phyloP scores from a whole-genome alignment of 371 early-diverging fungal genomes.

The Encephalitozoon hellem region DNA sequence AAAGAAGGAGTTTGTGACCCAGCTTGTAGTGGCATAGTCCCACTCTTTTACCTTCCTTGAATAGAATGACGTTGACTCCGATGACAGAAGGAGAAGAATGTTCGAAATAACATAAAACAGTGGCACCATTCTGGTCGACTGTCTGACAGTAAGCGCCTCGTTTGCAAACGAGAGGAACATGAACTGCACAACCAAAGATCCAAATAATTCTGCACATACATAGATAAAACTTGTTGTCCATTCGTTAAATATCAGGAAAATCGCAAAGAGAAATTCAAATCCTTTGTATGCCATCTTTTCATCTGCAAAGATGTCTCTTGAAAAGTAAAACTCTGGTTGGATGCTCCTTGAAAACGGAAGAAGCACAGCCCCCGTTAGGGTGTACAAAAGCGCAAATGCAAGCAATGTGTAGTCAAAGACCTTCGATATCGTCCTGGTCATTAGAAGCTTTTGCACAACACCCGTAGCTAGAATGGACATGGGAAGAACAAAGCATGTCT shows the following conservation, averaged over 20 bases:
- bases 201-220: conserved; percentile 55
- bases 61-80: background rate
- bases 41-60: background rate
- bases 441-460: conserved; percentile 44
- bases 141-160: conserved; percentile 45
- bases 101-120: conserved; percentile 53
- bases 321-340: conserved; percentile 45
- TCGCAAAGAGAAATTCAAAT: conserved; percentile 37
- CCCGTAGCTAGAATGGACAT: conserved; percentile 38
- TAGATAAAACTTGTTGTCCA: conserved; percentile 55
- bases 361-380: conserved; percentile 37
- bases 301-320: conserved; percentile 54
- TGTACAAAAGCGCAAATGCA: conserved; percentile 49
- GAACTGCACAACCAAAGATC: conserved; percentile 51
- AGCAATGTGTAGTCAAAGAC: conserved; percentile 19
- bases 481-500: conserved; percentile 50
- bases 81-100: conserved; percentile 48
- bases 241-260: conserved; percentile 45
- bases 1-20: conserved; percentile 29
- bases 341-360: conserved; percentile 40
- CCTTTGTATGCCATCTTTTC: conserved; percentile 46
- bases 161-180: conserved; percentile 56
- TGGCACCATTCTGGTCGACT: conserved; percentile 52
- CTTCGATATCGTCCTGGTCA: conserved; percentile 16
- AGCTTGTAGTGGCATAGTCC: conserved; percentile 23